Base-by-base conservation (phyloP, 1,284 basidiomycete species). In the Ustilago xerochloae region DNA sequence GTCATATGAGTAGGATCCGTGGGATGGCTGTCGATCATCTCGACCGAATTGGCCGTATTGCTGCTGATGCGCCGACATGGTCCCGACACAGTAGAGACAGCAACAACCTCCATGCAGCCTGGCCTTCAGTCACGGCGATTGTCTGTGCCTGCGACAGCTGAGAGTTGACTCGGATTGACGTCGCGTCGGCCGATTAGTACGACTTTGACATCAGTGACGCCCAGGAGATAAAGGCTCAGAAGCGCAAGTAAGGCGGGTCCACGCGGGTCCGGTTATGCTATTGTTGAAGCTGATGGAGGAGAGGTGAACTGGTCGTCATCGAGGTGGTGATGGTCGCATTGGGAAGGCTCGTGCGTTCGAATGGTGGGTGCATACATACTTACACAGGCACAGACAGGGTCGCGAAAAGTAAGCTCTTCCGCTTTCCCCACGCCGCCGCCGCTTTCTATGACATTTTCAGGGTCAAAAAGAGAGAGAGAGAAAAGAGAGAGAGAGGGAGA, bases 21-120 rank as follows among this genome's bases (percentile, higher is more conserved):
- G 60, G 10, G 66, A 46, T 22, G 52, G 1, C 26, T 49, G 52
- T 13, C 46, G 36, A 30, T 63, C 60, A 24, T 22, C 48, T 4
- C 28, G 46, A 24, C 61, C 66, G 35, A 63, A 53, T 5, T 63
- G 61, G 26, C 55, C 66, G 13, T 69, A 63, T 2, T 54, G 30
- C 24, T 60, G 61, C 24, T 56, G 61, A 7, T n/a, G n/a, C n/a
- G 52, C 38, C 43, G 66, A 63, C 66, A 69, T 69, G 57, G 24
- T 22, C 41, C 35, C 22, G 24, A 30, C 22, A 29, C 2, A 8
- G n/a, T n/a, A n/a, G n/a, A n/a, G n/a, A n/a, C n/a, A n/a, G n/a
- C n/a, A n/a, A n/a, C n/a, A n/a, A n/a, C 32, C 32, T 5, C 32
- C 32, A 10, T 33, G 12, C 41, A 24, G 41, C 41, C 22, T 43